Evolutionary conservation across 106 monocot species (phyloP).

Genomic region (Iris macrosiphon): DNA sequence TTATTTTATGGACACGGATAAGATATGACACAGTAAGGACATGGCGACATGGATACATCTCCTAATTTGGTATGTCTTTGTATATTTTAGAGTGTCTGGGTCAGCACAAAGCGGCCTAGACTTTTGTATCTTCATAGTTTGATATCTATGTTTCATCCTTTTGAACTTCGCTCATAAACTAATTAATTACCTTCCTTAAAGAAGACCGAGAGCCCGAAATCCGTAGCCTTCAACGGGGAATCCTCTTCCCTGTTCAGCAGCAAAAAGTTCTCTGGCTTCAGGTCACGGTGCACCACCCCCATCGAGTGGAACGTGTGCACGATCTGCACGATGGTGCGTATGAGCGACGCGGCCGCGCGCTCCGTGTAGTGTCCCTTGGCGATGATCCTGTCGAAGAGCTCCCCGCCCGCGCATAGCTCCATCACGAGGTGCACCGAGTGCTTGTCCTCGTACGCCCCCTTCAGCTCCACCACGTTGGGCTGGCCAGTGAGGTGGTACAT

Average conservation of each 20-base stretch:
- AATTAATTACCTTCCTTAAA: conserved; percentile 59
- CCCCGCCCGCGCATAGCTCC: conserved; percentile 53
- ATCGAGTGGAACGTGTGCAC: conserved; percentile 59
- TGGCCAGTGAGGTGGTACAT: conserved; percentile 71
- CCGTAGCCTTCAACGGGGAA: conserved; percentile 52
- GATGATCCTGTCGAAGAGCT: conserved; percentile 44
- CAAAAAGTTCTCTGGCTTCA: conserved; percentile 69
- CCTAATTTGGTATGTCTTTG: too few relatives aligned
- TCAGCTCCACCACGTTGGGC: conserved; percentile 51
- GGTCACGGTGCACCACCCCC: conserved; percentile 62
- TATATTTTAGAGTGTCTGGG: too few relatives aligned
- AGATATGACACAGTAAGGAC: too few relatives aligned
- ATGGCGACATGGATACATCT: too few relatives aligned
- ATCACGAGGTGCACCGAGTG: conserved; percentile 50
- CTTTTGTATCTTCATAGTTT: too few relatives aligned
- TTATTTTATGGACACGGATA: too few relatives aligned
- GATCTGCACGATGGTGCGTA: conserved; percentile 55
- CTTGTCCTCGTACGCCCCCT: conserved; percentile 60
- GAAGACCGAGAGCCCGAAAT: conserved; percentile 65
- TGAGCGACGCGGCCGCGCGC: conserved; percentile 31
- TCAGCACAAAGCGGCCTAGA: too few relatives aligned
- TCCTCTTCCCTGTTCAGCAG: conserved; percentile 46
- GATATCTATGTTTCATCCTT: too few relatives aligned
- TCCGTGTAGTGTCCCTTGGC: conserved; percentile 43
- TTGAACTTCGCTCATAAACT: too few relatives aligned